Conservation (phyloP, 176 grass and related monocot species). For the Typha latifolia region DNA sequence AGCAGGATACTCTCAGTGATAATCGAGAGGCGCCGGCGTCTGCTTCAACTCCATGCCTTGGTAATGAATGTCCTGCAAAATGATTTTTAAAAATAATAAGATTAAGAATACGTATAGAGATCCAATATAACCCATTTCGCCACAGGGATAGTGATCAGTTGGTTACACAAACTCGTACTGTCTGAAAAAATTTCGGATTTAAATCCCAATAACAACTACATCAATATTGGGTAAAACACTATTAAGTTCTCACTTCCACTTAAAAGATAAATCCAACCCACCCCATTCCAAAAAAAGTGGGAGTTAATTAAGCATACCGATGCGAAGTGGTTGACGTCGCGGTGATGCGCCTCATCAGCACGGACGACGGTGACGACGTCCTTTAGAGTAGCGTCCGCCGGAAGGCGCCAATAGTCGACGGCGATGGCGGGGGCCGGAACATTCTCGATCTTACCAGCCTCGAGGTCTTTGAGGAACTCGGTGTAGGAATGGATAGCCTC, state of each 20-base stretch:
- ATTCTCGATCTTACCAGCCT: conserved; percentile 59
- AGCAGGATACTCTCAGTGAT: conserved; percentile 28
- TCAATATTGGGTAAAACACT: too few relatives aligned
- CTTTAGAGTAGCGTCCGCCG: conserved; percentile 72
- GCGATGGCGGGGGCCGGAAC: conserved; percentile 81
- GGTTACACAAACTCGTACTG: too few relatives aligned
- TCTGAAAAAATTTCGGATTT: too few relatives aligned
- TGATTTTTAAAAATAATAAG: neutral
- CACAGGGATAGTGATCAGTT: too few relatives aligned
- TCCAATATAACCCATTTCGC: neutral
- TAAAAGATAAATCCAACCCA: neutral
- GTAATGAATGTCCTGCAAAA: conserved; percentile 72
- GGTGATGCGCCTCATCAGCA: conserved; percentile 94
- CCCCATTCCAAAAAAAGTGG: neutral
- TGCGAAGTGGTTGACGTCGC: conserved; percentile 90
- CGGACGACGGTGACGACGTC: conserved; percentile 84
- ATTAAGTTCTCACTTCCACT: too few relatives aligned
- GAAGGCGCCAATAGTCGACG: conserved; percentile 92
- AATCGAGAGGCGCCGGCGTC: conserved; percentile 60
- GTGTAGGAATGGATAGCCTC: conserved; percentile 94
- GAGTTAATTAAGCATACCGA: conserved; percentile 30
- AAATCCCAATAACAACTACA: too few relatives aligned
- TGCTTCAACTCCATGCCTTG: conserved; percentile 71
- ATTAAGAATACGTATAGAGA: neutral
- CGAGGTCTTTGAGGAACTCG: conserved; percentile 73